Evolutionary conservation across 139 green algal genomes (phyloP), one percentile per base, ranked within the genome.

Genomic region (Chlorella ohadii): DNA sequence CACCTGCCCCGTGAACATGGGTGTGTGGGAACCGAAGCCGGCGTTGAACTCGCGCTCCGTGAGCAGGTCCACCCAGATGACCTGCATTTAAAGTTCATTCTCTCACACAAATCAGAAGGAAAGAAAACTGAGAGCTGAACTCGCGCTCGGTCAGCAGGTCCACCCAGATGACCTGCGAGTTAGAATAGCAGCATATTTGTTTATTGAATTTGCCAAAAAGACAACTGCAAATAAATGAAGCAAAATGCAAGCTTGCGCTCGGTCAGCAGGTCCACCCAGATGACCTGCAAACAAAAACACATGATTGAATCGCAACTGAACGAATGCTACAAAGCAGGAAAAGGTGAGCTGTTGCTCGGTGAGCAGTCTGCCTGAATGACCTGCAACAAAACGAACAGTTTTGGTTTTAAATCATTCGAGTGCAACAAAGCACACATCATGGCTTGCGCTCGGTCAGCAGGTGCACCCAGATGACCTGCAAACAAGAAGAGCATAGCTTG

Each of bases 261-360:
- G 13, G 95, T 96, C 59, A 99, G 93, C 87, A 97, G 84, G 92
- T 99, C 96, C 38, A 99, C 96, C 96, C 96, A 99, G 59, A 98
- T 89, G 44, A 98, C 96, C 89, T 96, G 89, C 12, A 27, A 36
- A 20, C 19, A 66, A n/a, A n/a, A n/a, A n/a, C n/a, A n/a, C n/a
- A n/a, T n/a, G n/a, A n/a, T n/a, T n/a, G n/a, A n/a, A n/a, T n/a
- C n/a, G n/a, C n/a, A n/a, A n/a, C n/a, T n/a, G n/a, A n/a, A n/a
- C n/a, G n/a, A n/a, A n/a, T n/a, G n/a, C n/a, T n/a, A n/a, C n/a
- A n/a, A n/a, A n/a, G n/a, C n/a, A n/a, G n/a, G n/a, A n/a, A n/a
- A n/a, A n/a, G n/a, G n/a, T n/a, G n/a, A n/a, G n/a, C n/a, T n/a
- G n/a, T n/a, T n/a, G n/a, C n/a, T n/a, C n/a, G n/a, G n/a, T n/a